Base-by-base conservation (phyloP, 768 basidiomycete genomes). In the Serendipita indica region DNA sequence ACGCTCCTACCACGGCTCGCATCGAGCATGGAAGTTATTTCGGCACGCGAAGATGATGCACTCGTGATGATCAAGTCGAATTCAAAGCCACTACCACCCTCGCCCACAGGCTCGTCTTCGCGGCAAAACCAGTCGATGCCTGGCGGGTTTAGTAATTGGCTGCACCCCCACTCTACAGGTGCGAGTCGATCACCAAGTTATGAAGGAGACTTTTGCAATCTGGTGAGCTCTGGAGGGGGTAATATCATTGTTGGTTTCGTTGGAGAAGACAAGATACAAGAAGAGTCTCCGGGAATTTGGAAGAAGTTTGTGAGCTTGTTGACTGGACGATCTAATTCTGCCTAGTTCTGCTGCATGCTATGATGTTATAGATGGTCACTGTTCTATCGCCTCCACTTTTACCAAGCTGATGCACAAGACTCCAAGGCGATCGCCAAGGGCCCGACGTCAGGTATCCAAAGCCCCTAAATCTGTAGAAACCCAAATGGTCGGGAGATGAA, bases 1-100 rank as follows among this genome's bases (percentile, higher is more conserved):
- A 54, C 49, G 20, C 49, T 54, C 49, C 30, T 54, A n/a, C 49
- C 49, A n/a, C 49, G 49, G 16, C 30, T 54, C 20, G 49, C 49
- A 30, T 18, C 49, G 10, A 32, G 20, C 20, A 54, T 54, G 49
- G 49, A 54, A 27, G 22, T 54, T 28, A 54, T 54, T 32, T 27
- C 49, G 10, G 49, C 49, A 54, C 12, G 22, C 7, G 49, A 54
- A 30, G 49, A 54, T 28, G 49, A 54, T 27, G 49, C 49, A 16
- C 22, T 54, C 7, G 49, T 54, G 22, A 54, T 54, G 49, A 32
- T 54, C 2, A 54, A 18, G 30, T 32, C 49, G 20, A 27, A 3
- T 54, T 27, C 49, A 2, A 54, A 54, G n/a, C 2, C 30, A 27
- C 49, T 32, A n/a, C 49, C 49, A 46, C 25, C 43, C 12, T 20